Evolutionary conservation across 306 rosid species (phyloP), one percentile per base, ranked within the genome.

Genomic region (Dalbergia cochinchinensis): DNA sequence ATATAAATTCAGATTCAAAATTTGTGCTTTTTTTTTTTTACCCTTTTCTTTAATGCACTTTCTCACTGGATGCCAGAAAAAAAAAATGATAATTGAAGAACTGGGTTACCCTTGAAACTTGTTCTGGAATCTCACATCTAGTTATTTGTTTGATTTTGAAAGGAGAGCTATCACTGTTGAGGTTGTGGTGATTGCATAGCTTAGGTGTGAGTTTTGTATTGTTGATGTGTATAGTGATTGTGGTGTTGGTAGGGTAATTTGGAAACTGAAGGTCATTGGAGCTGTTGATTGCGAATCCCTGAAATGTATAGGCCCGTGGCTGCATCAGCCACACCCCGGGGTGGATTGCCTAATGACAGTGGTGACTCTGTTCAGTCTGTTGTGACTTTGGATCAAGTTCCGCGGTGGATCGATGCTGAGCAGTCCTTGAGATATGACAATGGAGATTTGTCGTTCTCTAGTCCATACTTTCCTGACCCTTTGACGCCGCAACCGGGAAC

Each of bases 401-500:
- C 99, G 0, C 83, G 98, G 53, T 96, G 99, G 99, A 88, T 90
- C 80, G 97, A 93, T 84, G 90, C 97, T 0, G 98, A 96, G 82
- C 88, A 86, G 73, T 90, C 91, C 6, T 62, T 89, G 86, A 94
- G 79, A 69, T 42, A 69, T 59, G 93, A 83, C 54, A 79, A 80
- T 80, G 94, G 84, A 82, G 98, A 96, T 78, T 83, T 93, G 0
- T 82, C 96, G 1, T 93, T 76, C 82, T 85, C 94, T 11, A 80
- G 81, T 85, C 81, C 93, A 0, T 83, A 82, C 73, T 95, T 89
- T 60, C 91, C 94, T 45, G 98, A 95, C 76, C 99, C 99, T 26
- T 84, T 96, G 77, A 80, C 94, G 0, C 90, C 91, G 53, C 74
- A 80, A 1, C 76, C 88, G 0, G 94, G 88, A 68, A 73, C 58